A percentile compares a stretch with the other conserved stretches of the same genome.
phyloP scores from a whole-genome alignment of 169 alveolate species.

The Babesia ovata region DNA sequence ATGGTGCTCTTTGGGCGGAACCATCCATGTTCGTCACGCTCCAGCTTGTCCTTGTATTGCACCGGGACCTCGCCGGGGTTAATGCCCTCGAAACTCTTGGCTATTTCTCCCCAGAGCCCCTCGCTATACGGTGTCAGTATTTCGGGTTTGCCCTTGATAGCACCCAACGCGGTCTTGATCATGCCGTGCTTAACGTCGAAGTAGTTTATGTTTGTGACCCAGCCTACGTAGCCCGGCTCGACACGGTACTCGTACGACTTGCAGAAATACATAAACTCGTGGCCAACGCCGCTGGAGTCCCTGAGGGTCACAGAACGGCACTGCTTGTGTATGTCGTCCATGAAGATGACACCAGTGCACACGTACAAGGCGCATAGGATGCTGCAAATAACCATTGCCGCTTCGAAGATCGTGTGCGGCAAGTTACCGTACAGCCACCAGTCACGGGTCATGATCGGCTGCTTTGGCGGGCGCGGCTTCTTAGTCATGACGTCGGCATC shows the following conservation, averaged over 20 bases:
- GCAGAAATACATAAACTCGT: constrained; percentile 79
- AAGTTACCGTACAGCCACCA: constrained; percentile 90
- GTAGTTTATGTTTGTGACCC: constrained; percentile 87
- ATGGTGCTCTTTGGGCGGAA: constrained; percentile 31
- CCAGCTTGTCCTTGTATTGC: constrained; percentile 38
- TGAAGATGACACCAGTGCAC: constrained; percentile 82
- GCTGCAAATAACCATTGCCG: constrained; percentile 81
- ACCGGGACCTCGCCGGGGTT: constrained; percentile 61
- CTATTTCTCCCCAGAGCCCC: constrained; percentile 54
- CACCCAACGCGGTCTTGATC: constrained; percentile 82
- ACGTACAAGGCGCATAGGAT: constrained; percentile 83
- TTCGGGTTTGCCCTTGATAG: constrained; percentile 75
- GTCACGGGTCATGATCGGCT: constrained; percentile 88
- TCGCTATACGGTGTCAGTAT: constrained; percentile 40
- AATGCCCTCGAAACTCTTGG: constrained; percentile 16
- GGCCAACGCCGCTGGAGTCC: constrained; percentile 16
- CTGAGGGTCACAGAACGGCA: constrained; percentile 69
- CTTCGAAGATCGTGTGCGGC: constrained; percentile 90
- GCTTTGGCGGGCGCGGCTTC: constrained; percentile 86
- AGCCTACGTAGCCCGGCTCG: constrained; percentile 77
- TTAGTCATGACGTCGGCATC: constrained; percentile 85
- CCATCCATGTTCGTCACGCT: constrained; percentile 73
- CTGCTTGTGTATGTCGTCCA: constrained; percentile 72
- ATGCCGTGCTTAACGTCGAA: constrained; percentile 74
- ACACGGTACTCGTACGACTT: constrained; percentile 84